Percentiles rank a stretch among this genome's conserved stretches.
Conservation (phyloP, 2,329 filamentous ascomycete species). For the Coleophoma cylindrospora region DNA sequence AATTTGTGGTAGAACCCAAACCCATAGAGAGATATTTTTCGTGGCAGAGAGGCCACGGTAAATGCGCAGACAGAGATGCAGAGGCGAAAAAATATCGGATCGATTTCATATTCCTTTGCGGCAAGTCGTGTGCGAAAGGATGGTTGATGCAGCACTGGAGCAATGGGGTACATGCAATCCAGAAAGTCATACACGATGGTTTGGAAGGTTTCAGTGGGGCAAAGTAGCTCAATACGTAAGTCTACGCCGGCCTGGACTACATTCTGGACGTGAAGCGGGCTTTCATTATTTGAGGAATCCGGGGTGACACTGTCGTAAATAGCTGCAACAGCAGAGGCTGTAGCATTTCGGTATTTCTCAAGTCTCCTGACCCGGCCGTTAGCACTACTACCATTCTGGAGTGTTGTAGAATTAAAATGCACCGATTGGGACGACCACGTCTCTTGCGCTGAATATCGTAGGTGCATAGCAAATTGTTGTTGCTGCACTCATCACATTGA, state of each 20-base stretch:
- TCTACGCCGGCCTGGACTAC: background rate
- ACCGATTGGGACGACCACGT: constrained; percentile 17
- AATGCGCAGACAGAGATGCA: constrained; percentile 17
- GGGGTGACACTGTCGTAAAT: too few species aligned
- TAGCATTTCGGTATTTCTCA: background rate
- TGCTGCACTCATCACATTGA: constrained; percentile 12
- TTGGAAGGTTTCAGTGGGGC: constrained; percentile 12
- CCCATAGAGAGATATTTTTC: constrained; percentile 10
- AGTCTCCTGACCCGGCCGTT: background rate
- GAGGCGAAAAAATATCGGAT: constrained; percentile 14
- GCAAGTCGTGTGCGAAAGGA: constrained; percentile 3
- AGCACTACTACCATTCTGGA: background rate
- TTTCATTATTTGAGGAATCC: background rate
- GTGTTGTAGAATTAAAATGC: background rate
- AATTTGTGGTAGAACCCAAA: constrained; percentile 3
- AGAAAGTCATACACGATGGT: constrained; percentile 15
- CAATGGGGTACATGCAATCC: constrained; percentile 15
- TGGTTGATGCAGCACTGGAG: constrained; percentile 16
- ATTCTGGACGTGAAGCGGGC: background rate
- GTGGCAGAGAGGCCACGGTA: constrained; percentile 17
- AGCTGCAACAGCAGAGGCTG: too few species aligned
- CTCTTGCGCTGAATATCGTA: constrained; percentile 16
- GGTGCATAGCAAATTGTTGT: constrained; percentile 14
- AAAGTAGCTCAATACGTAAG: constrained; percentile 10
- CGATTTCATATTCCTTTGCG: constrained; percentile 5